These are phyloP conservation scores for Monosporascus ibericus DNA, from an alignment of 2,329 filamentous ascomycete genomes.

Conservation along the genomic window DNA sequence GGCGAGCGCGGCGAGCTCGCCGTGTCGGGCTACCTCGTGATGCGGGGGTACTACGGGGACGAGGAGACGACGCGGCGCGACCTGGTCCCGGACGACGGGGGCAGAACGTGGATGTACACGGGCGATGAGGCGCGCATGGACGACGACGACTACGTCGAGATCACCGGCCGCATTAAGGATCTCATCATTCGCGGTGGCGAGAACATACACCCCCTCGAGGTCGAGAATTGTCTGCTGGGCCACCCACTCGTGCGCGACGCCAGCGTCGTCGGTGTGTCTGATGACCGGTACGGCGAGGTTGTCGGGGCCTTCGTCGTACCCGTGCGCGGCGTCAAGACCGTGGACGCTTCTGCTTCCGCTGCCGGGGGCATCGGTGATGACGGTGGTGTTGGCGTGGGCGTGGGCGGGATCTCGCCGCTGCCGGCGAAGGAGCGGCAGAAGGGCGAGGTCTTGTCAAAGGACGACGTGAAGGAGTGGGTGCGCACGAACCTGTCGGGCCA, in stretches of 20 bases:
- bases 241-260: slow-evolving; percentile 67
- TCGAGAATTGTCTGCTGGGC: slow-evolving; percentile 80
- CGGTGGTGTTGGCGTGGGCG: slow-evolving; percentile 16
- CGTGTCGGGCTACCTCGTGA: slow-evolving; percentile 77
- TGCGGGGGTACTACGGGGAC: slow-evolving; percentile 88
- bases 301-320: slow-evolving; percentile 76
- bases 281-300: slow-evolving; percentile 77
- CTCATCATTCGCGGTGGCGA: slow-evolving; percentile 92
- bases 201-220: slow-evolving; percentile 90
- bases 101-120: slow-evolving; percentile 78
- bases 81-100: slow-evolving; percentile 40
- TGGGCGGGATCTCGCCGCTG: slow-evolving; percentile 4
- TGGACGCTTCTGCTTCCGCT: slow-evolving; percentile 19
- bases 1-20: slow-evolving; percentile 74
- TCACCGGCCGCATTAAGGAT: slow-evolving; percentile 91
- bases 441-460: slow-evolving; percentile 38
- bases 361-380: slow-evolving; percentile 10
- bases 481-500: slow-evolving; percentile 60
- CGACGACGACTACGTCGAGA: slow-evolving; percentile 72
- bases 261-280: slow-evolving; percentile 77
- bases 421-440: slow-evolving; percentile 9
- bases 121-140: slow-evolving; percentile 91
- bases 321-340: slow-evolving; percentile 31
- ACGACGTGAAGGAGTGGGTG: slow-evolving; percentile 68
- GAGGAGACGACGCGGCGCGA: slow-evolving; percentile 62